A percentile compares a stretch with the other conserved stretches of the same genome.
Evolutionary conservation across 495 filamentous ascomycete species (phyloP).

Genomic region (Penicillium verhagenii): DNA sequence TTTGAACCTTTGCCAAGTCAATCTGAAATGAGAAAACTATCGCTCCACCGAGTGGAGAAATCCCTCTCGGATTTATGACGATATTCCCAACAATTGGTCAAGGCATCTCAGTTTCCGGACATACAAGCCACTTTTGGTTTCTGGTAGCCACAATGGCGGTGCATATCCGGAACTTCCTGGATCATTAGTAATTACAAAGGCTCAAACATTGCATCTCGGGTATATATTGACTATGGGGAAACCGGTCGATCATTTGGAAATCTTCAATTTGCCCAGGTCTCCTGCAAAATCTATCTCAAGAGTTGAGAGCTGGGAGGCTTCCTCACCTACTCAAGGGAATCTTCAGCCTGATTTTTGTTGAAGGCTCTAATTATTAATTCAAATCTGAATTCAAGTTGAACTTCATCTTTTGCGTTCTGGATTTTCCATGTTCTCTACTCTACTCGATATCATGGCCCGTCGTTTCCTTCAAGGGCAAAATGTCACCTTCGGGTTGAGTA

Average conservation of each 20-base stretch:
- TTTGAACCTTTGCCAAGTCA: neutral
- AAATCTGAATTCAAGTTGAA: neutral
- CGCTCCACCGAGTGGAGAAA: neutral
- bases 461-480: conserved; percentile 31
- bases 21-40: neutral
- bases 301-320: no score
- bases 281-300: no score
- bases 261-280: no score
- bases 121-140: neutral
- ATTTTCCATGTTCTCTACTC: conserved; percentile 1
- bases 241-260: neutral
- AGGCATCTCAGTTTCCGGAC: neutral
- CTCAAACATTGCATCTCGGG: neutral
- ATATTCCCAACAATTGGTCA: neutral
- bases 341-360: no score
- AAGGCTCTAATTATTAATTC: neutral
- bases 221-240: conserved; percentile 3
- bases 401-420: neutral
- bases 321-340: no score
- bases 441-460: conserved; percentile 33
- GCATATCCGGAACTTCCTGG: neutral
- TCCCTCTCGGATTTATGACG: conserved; percentile 2
- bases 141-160: neutral
- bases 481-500: conserved; percentile 35
- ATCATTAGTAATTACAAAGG: no score